These are phyloP conservation scores for Saccharomycopsis malanga DNA, from an alignment of 805 yeast species.

Conservation along the genomic window DNA sequence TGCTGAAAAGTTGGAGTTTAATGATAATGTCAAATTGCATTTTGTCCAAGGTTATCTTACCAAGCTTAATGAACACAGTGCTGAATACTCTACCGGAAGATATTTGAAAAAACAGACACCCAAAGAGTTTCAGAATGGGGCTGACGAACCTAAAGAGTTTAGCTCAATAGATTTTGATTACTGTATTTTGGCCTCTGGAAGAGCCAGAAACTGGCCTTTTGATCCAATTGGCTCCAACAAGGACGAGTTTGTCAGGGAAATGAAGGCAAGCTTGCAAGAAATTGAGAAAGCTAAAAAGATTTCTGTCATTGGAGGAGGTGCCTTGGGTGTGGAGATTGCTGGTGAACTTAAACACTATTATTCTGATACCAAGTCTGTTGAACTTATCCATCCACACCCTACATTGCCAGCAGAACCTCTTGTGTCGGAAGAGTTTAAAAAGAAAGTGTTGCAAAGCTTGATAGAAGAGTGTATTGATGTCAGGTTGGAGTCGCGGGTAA, in stretches of 20 bases:
- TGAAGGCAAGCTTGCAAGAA: constrained; percentile 30
- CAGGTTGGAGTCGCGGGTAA: constrained; percentile 29
- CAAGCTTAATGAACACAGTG: constrained; percentile 26
- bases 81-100: constrained; percentile 31
- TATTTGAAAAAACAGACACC: constrained; percentile 6
- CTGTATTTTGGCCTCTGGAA: constrained; percentile 41
- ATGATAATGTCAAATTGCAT: constrained; percentile 18
- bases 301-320: constrained; percentile 47
- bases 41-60: constrained; percentile 19
- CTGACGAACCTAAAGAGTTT: background rate
- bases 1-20: constrained; percentile 22
- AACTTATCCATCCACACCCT: constrained; percentile 36
- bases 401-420: constrained; percentile 34
- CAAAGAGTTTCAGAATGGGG: constrained; percentile 10
- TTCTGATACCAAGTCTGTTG: constrained; percentile 32
- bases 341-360: constrained; percentile 38
- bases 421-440: constrained; percentile 24
- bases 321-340: constrained; percentile 45
- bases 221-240: constrained; percentile 40
- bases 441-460: constrained; percentile 17
- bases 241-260: constrained; percentile 35
- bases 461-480: constrained; percentile 24
- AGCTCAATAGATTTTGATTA: constrained; percentile 34
- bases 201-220: constrained; percentile 48
- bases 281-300: constrained; percentile 30